phyloP scores from a whole-genome alignment of 306 rosid species.

The Spatholobus suberectus region DNA sequence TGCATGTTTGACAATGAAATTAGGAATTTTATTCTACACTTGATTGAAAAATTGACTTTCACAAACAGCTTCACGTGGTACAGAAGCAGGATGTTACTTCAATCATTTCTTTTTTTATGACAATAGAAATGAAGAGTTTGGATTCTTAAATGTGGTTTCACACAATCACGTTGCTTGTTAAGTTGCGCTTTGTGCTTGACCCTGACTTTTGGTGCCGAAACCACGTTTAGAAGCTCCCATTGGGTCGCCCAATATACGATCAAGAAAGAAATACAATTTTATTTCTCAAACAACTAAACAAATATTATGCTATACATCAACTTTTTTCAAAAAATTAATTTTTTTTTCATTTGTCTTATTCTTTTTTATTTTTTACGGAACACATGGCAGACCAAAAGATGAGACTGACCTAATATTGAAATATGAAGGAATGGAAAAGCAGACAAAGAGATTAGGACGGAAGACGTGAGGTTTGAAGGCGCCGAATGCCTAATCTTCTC shows the following conservation, averaged over 20 bases:
- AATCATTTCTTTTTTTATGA: background rate
- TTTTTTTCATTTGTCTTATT: conserved; percentile 14
- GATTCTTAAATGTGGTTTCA: conserved; percentile 1
- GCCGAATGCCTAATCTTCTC: conserved; percentile 38
- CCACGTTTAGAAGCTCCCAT: conserved; percentile 47
- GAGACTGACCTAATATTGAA: conserved; percentile 45
- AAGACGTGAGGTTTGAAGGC: conserved; percentile 40
- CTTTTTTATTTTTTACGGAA: background rate
- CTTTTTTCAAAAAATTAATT: conserved; percentile 26
- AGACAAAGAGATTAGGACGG: conserved; percentile 43
- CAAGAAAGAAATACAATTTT: background rate
- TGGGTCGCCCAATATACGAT: conserved; percentile 38
- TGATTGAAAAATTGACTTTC: background rate
- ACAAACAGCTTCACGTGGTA: conserved; percentile 63
- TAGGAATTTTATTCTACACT: background rate
- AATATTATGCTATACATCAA: background rate
- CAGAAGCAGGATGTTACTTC: conserved; percentile 34
- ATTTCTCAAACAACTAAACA: conserved; percentile 17
- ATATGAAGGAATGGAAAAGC: conserved; percentile 36
- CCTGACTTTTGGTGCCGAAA: conserved; percentile 38
- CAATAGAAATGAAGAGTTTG: conserved; percentile 19
- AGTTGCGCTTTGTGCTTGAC: conserved; percentile 38
- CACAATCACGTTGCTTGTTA: conserved; percentile 37
- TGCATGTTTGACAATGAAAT: conserved; percentile 36
- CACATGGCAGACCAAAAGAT: conserved; percentile 60